Evolutionary conservation across 192 early-diverging fungal species (phyloP).

Genomic region (Entomortierella parvispora): DNA sequence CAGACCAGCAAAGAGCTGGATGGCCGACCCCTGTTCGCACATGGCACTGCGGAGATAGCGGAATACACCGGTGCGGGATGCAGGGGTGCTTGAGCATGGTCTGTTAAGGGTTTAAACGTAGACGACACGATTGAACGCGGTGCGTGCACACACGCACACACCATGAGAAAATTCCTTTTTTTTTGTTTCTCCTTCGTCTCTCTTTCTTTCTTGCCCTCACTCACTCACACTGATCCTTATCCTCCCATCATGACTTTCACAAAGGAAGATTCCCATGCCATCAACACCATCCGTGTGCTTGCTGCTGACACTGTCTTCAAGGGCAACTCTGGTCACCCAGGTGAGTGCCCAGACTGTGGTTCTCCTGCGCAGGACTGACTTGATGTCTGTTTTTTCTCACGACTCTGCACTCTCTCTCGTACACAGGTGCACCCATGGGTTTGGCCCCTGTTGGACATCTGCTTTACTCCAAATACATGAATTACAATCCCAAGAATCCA

Average conservation of each 20-base stretch:
- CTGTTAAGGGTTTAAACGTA: too few relatives aligned
- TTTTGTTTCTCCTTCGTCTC: not conserved
- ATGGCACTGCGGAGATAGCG: too few relatives aligned
- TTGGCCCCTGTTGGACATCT: slow-evolving; percentile 94
- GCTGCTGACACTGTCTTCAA: slow-evolving; percentile 89
- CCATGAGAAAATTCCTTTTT: too few relatives aligned
- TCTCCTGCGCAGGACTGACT: not conserved
- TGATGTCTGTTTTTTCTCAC: slow-evolving; percentile 14
- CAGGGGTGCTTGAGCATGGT: too few relatives aligned
- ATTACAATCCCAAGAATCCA: slow-evolving; percentile 87
- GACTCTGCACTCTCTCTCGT: not conserved
- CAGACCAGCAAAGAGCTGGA: too few relatives aligned
- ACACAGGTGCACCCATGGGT: slow-evolving; percentile 92
- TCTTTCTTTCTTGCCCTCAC: not conserved
- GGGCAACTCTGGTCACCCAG: slow-evolving; percentile 95
- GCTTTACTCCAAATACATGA: slow-evolving; percentile 87
- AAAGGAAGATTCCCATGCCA: slow-evolving; percentile 45
- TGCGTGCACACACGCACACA: too few relatives aligned
- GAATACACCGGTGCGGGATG: too few relatives aligned
- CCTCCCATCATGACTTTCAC: slow-evolving; percentile 26
- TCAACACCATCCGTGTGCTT: slow-evolving; percentile 92
- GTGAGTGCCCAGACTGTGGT: slow-evolving; percentile 33
- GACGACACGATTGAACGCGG: too few relatives aligned
- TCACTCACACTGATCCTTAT: not conserved
- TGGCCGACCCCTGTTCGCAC: too few relatives aligned